Evolutionary conservation across 257 asterid species (phyloP).

Genomic region (Primulina huaijiensis): DNA sequence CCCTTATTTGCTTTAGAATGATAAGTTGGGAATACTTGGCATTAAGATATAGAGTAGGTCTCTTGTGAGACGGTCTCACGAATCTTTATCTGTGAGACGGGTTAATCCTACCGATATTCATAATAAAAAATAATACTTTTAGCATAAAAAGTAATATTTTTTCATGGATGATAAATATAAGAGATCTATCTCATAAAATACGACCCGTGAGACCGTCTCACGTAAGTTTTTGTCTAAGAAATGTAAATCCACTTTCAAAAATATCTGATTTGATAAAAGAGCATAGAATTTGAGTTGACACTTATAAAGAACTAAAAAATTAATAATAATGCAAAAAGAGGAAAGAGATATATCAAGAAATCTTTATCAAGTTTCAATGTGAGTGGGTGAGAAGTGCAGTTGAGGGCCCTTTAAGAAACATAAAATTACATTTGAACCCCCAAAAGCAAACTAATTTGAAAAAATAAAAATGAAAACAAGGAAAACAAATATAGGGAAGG

Average conservation of each 20-base stretch:
- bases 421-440: constrained; percentile 17
- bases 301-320: too few relatives aligned
- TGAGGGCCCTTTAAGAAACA: constrained; percentile 34
- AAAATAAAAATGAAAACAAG: neutral
- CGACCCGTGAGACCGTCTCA: too few relatives aligned
- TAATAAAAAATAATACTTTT: too few relatives aligned
- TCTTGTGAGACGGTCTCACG: too few relatives aligned
- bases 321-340: neutral
- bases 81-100: too few relatives aligned
- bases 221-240: too few relatives aligned
- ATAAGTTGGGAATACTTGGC: neutral
- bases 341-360: constrained; percentile 28
- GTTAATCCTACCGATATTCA: too few relatives aligned
- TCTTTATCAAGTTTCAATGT: constrained; percentile 48
- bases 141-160: too few relatives aligned
- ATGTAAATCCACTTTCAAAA: neutral
- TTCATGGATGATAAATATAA: too few relatives aligned
- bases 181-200: too few relatives aligned
- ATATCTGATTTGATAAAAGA: neutral
- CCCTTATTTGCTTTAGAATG: too few relatives aligned
- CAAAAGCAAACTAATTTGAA: neutral
- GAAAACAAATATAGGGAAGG: neutral
- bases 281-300: constrained; percentile 15
- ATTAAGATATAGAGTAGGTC: too few relatives aligned
- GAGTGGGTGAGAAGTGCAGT: constrained; percentile 37